phyloP scores from a whole-genome alignment of 176 grass and related monocot species.

The Elymus sibiricus region DNA sequence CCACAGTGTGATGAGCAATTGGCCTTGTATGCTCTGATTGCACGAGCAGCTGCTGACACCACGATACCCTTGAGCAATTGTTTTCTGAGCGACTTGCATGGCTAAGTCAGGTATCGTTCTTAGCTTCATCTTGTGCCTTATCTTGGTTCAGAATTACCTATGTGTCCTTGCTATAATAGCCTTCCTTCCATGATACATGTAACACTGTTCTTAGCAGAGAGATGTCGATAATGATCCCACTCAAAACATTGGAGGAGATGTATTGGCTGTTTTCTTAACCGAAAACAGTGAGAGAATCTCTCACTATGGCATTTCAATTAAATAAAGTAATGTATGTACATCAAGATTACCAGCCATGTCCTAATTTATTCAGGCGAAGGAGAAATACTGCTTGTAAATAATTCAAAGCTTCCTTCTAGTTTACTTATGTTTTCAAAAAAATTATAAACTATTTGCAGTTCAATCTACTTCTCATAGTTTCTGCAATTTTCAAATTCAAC shows the following conservation, averaged over 20 bases:
- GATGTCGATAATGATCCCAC: slow-evolving; percentile 66
- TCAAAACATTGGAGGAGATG: slow-evolving; percentile 73
- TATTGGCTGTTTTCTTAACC: slow-evolving; percentile 70
- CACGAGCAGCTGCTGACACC: too few relatives aligned
- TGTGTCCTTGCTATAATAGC: not conserved
- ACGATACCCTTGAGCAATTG: too few relatives aligned
- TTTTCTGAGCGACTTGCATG: too few relatives aligned
- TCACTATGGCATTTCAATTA: too few relatives aligned
- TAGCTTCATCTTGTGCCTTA: too few relatives aligned
- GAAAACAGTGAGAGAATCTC: too few relatives aligned
- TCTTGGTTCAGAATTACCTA: too few relatives aligned
- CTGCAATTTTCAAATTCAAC: not conserved
- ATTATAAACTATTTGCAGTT: not conserved
- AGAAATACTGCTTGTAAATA: slow-evolving; percentile 87
- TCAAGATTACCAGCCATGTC: slow-evolving; percentile 74
- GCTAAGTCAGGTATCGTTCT: too few relatives aligned
- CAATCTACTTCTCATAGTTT: too few relatives aligned
- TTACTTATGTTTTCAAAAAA: not conserved
- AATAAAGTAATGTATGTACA: too few relatives aligned
- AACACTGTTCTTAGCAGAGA: too few relatives aligned
- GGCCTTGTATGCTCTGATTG: too few relatives aligned
- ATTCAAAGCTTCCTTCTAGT: slow-evolving; percentile 1
- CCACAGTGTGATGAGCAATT: slow-evolving; percentile 28
- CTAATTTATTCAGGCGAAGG: slow-evolving; percentile 95
- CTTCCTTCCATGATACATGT: not conserved